These are phyloP conservation scores for Torulaspora globosa DNA, from an alignment of 1,139 yeast genomes.

Conservation along the genomic window DNA sequence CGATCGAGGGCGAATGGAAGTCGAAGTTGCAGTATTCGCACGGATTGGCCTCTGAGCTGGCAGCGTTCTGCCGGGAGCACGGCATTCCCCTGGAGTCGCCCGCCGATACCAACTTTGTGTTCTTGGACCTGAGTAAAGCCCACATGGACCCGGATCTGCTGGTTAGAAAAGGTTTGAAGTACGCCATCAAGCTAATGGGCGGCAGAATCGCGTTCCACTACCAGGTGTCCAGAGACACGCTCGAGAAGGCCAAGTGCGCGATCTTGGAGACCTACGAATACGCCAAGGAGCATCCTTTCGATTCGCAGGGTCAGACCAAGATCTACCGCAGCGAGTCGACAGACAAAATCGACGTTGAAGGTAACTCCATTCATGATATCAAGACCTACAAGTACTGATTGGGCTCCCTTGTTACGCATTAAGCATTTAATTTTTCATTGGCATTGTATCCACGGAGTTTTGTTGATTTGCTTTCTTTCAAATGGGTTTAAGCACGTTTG, in stretches of 20 bases:
- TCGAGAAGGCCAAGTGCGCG: slow-evolving; percentile 61
- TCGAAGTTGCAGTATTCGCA: slow-evolving; percentile 57
- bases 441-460: slow-evolving; percentile 23
- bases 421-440: slow-evolving; percentile 16
- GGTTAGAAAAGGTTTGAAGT: slow-evolving; percentile 52
- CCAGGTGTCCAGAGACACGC: slow-evolving; percentile 63
- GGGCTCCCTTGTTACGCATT: neutral
- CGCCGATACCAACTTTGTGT: slow-evolving; percentile 82
- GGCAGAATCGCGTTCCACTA: slow-evolving; percentile 81
- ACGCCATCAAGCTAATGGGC: slow-evolving; percentile 66
- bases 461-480: slow-evolving; percentile 12
- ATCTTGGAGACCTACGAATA: slow-evolving; percentile 54
- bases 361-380: slow-evolving; percentile 32
- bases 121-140: slow-evolving; percentile 59
- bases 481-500: slow-evolving; percentile 27
- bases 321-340: slow-evolving; percentile 41
- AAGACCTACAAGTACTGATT: slow-evolving; percentile 30
- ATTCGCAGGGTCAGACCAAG: slow-evolving; percentile 41
- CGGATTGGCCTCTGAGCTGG: slow-evolving; percentile 62
- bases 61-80: slow-evolving; percentile 51
- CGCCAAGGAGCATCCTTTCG: slow-evolving; percentile 43
- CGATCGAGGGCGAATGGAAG: slow-evolving; percentile 70
- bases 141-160: slow-evolving; percentile 58
- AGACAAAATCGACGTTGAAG: slow-evolving; percentile 32
- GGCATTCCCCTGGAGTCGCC: slow-evolving; percentile 66